Evolutionary conservation across 1,139 yeast genomes (phyloP).

Genomic region (Kurtzmaniella quercitrusa): DNA sequence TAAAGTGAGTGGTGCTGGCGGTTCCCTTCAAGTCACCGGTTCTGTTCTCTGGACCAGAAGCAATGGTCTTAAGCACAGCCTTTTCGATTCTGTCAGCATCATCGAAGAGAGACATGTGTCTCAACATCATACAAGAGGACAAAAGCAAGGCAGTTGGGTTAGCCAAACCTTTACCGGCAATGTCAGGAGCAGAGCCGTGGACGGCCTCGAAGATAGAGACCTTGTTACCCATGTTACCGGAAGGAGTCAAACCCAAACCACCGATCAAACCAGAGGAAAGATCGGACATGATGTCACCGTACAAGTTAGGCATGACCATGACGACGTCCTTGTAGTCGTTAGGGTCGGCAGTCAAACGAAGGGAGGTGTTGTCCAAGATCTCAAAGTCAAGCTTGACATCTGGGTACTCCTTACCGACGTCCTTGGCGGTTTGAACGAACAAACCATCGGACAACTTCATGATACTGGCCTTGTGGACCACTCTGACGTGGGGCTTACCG

Average conservation of each 20-base stretch:
- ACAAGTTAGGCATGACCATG: constrained; percentile 98
- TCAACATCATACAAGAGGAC: constrained; percentile 97
- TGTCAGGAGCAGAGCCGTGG: constrained; percentile 98
- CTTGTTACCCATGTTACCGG: constrained; percentile 98
- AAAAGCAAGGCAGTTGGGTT: constrained; percentile 96
- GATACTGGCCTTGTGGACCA: constrained; percentile 97
- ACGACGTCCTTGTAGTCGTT: constrained; percentile 73
- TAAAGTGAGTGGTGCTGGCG: constrained; percentile 83
- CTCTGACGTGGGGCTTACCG: constrained; percentile 84
- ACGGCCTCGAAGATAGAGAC: constrained; percentile 98
- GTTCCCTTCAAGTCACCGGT: constrained; percentile 95
- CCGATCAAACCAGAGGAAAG: constrained; percentile 96
- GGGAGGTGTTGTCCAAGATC: constrained; percentile 91
- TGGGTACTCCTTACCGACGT: constrained; percentile 87
- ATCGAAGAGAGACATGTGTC: constrained; percentile 87
- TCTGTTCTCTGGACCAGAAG: constrained; percentile 88
- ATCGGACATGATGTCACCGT: constrained; percentile 98
- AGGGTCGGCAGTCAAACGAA: constrained; percentile 88
- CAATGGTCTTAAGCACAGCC: constrained; percentile 90
- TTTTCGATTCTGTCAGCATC: constrained; percentile 80
- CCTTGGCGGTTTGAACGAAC: constrained; percentile 87
- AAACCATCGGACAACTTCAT: constrained; percentile 98
- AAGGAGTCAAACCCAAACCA: constrained; percentile 97
- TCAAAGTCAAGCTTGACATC: constrained; percentile 79
- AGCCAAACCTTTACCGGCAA: constrained; percentile 96